A percentile compares a stretch with the other conserved stretches of the same genome.
These are phyloP conservation scores for Vachellia pachyceras DNA, from an alignment of 306 rosid genomes.

Conservation along the genomic window DNA sequence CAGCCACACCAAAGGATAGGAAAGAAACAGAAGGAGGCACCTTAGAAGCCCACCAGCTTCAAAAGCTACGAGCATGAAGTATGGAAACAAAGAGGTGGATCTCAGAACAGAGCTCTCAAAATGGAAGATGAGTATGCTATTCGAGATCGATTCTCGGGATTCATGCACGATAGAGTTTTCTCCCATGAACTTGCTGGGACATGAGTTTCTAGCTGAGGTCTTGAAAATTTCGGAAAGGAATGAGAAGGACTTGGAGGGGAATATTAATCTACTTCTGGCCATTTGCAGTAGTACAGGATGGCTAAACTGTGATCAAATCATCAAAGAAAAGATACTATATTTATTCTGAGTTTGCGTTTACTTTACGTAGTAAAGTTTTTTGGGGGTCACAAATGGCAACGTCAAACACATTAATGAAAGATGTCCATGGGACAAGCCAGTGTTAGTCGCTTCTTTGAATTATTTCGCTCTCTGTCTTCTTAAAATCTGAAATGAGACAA, in stretches of 20 bases:
- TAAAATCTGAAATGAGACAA: too few species aligned
- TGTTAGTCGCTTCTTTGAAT: too few species aligned
- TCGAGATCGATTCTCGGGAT: background rate
- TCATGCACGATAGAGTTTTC: background rate
- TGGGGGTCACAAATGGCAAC: background rate
- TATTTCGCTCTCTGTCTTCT: too few species aligned
- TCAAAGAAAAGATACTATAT: background rate
- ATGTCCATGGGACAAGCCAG: background rate
- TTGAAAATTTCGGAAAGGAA: background rate
- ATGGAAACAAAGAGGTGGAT: constrained; percentile 64
- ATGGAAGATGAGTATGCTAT: constrained; percentile 45
- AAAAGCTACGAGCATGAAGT: constrained; percentile 77
- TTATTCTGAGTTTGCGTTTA: background rate
- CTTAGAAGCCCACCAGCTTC: constrained; percentile 82
- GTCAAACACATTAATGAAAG: background rate
- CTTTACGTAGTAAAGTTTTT: background rate
- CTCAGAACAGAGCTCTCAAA: constrained; percentile 58
- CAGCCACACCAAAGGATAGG: constrained; percentile 61
- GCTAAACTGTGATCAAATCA: background rate
- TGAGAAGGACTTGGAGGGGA: background rate
- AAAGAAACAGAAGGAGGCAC: constrained; percentile 52
- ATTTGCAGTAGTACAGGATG: background rate
- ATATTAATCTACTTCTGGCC: background rate
- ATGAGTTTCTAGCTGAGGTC: background rate
- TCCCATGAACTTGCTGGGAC: background rate